Percentiles rank a stretch among this genome's conserved stretches.
Conservation (phyloP, 495 filamentous ascomycete genomes). For the Lasiosphaeriaceae sp. region DNA sequence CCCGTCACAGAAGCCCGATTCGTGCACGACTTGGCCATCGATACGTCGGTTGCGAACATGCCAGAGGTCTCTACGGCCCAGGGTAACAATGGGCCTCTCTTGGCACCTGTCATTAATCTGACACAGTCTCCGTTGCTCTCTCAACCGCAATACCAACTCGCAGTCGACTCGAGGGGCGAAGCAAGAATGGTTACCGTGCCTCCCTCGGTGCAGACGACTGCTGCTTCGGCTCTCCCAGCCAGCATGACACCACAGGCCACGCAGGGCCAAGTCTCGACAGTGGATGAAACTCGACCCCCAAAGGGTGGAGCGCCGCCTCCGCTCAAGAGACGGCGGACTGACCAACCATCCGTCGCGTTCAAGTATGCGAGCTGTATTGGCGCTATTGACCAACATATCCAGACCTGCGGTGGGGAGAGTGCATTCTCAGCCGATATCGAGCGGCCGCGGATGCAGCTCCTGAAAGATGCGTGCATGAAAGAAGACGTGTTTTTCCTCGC, state of each 20-base stretch:
- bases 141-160: not conserved
- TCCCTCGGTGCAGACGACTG: not conserved
- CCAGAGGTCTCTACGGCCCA: not conserved
- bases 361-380: conserved; percentile 12
- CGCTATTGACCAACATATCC: conserved; percentile 20
- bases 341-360: not conserved
- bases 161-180: not conserved
- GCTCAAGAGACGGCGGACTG: conserved; percentile 19
- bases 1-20: conserved; percentile 28
- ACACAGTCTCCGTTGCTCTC: not conserved
- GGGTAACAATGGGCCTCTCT: not conserved
- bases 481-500: conserved; percentile 61
- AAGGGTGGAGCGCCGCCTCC: not conserved
- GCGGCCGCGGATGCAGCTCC: conserved; percentile 49
- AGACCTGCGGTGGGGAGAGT: conserved; percentile 13
- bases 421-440: conserved; percentile 30
- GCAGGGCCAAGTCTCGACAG: not conserved
- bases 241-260: no score
- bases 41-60: not conserved
- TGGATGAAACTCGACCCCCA: not conserved
- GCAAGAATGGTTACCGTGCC: not conserved
- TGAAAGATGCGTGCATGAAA: conserved; percentile 52
- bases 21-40: conserved; percentile 5
- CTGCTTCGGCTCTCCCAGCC: not conserved
- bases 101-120: not conserved